Evolutionary conservation across 1,284 basidiomycete genomes (phyloP).

Genomic region (Ganoderma multipileum): DNA sequence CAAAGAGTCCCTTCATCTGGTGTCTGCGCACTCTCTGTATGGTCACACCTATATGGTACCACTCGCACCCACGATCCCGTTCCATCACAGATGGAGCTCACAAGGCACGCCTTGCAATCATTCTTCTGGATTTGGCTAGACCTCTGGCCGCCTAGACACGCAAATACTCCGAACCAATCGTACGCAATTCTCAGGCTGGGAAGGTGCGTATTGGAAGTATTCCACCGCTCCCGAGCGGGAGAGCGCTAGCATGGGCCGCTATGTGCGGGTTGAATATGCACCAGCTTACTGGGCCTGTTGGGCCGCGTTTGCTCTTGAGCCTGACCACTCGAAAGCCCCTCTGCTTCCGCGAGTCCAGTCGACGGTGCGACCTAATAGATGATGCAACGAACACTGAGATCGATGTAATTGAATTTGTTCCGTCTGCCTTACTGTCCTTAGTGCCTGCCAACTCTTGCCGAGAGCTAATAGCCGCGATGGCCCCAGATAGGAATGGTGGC

Average conservation of each 20-base stretch:
- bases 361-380: too few species aligned
- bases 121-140: slow-evolving; percentile 2
- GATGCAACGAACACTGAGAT: not conserved
- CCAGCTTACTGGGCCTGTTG: slow-evolving; percentile 9
- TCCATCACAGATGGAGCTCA: slow-evolving; percentile 15
- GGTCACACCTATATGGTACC: slow-evolving; percentile 17
- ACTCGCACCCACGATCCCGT: slow-evolving; percentile 26
- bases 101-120: slow-evolving; percentile 16
- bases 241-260: not conserved
- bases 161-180: slow-evolving; percentile 1
- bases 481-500: slow-evolving; percentile 18
- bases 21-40: slow-evolving; percentile 9
- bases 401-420: not conserved
- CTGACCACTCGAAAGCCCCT: not conserved
- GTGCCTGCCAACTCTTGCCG: not conserved
- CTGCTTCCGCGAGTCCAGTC: slow-evolving; percentile 27
- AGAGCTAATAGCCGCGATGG: slow-evolving; percentile 10
- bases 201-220: not conserved
- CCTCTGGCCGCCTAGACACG: not conserved
- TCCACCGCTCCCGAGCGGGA: not conserved
- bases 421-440: too few species aligned
- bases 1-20: not conserved
- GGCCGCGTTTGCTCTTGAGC: slow-evolving; percentile 9
- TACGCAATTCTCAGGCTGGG: slow-evolving; percentile 4
- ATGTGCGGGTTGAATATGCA: slow-evolving; percentile 16